Evolutionary conservation across 2,329 filamentous ascomycete genomes (phyloP), one percentile per base, ranked within the genome.

Genomic region (Aspergillus sojae): DNA sequence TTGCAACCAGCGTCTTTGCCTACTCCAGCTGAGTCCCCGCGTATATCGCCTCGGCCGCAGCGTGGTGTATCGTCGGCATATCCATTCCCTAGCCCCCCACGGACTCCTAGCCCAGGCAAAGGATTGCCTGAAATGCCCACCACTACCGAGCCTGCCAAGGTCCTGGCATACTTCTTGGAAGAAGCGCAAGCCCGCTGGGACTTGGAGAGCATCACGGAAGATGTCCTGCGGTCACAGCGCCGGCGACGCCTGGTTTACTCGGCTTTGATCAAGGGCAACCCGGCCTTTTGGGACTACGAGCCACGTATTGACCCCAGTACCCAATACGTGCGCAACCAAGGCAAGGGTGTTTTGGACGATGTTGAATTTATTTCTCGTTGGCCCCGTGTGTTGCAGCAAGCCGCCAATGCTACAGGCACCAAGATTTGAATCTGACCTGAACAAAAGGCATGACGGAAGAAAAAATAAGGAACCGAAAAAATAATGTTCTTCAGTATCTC

Each of bases 211-310:
- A 94, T 97, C 71, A 93, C 91, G 5, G 78, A 87, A 60, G 85
- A 91, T 59, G 92, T 95, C 1, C 78, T 96, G 10, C 79, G 84
- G 45, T 93, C 90, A 52, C 94, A 97, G 82, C 89, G 93, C 48
- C 89, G 90, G 73, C 87, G 94, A 16, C 86, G 90, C 57, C 80
- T 96, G 10, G 91, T 93, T 30, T 96, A 92, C 89, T 86, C 86
- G 46, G 92, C 94, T 0, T 83, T 97, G 67, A 91, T 88, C 75
- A 80, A 89, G 77, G 94, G 93, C 61, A 83, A 83, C 41, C 93
- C 92, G 70, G 91, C 91, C 45, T 86, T 88, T 74, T 97, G 94
- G 94, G 94, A 97, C 78, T 91, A 90, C 79, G 86, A 94, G 79
- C 93, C 93, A 0, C 80, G 84, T 59, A 71, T 81, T 56, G 74